Evolutionary conservation across 257 asterid genomes (phyloP).

Genomic region (Cynanchum wilfordii): DNA sequence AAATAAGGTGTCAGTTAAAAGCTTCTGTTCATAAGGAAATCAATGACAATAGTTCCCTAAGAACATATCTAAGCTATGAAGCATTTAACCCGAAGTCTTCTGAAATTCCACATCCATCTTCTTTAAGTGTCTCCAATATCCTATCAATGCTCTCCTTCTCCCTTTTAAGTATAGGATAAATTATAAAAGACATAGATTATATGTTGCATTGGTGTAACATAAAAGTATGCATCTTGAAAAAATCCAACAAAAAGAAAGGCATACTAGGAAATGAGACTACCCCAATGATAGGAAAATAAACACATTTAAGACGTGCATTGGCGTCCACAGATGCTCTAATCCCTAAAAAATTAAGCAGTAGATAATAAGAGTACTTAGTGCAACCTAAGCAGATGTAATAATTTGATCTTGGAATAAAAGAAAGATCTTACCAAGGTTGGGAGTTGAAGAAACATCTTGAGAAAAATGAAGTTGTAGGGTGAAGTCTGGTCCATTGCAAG

Average conservation of each 20-base stretch:
- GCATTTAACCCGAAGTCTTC: conserved; percentile 72
- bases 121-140: conserved; percentile 38
- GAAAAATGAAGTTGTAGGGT: conserved; percentile 39
- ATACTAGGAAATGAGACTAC: conserved; percentile 21
- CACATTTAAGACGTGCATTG: conserved; percentile 68
- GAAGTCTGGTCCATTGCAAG: conserved; percentile 63
- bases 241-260: background rate
- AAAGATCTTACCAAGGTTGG: conserved; percentile 33
- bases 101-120: conserved; percentile 37
- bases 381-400: background rate
- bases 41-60: background rate
- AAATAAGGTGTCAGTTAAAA: background rate
- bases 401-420: background rate
- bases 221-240: too few species aligned
- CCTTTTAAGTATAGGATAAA: conserved; percentile 25
- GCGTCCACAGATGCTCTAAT: conserved; percentile 35
- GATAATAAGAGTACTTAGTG: background rate
- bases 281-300: conserved; percentile 59
- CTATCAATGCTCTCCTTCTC: conserved; percentile 55
- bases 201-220: background rate
- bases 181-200: background rate
- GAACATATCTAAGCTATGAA: conserved; percentile 41
- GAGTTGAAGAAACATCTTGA: conserved; percentile 18
- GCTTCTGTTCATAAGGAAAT: background rate
- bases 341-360: conserved; percentile 30